Base-by-base conservation (phyloP, 768 basidiomycete species). In the Boletus rubroflammeus region DNA sequence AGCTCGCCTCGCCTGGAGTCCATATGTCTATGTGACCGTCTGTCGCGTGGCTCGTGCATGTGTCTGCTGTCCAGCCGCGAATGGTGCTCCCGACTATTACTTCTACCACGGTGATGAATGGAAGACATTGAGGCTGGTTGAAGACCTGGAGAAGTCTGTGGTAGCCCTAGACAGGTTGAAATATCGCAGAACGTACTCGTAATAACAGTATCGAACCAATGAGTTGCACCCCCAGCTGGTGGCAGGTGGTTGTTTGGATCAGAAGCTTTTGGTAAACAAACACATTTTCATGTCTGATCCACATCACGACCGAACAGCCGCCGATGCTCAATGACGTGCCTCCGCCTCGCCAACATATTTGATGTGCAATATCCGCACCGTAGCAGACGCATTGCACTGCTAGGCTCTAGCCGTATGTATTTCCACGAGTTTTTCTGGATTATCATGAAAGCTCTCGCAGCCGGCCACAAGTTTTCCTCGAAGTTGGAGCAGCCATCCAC, bases 211-310 rank as follows among this genome's bases (percentile, higher is more conserved):
- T 36, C 35, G 15, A 36, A 36, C 31, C 11, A 31, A 35, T 35
- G 31, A 36, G 39, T 7, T 50, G 29, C 14, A 36, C 17, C 49
- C 49, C 43, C 36, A 50, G 44, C 19, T 14, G 8, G 34, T 14
- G 8, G 34, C 41, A 39, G 32, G 38, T 28, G 55, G 40, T 65
- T 67, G 67, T 70, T 67, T 67, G 67, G 64, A 61, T 51, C 57
- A 26, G n/a, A 63, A 39, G 68, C 51, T 35, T 56, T 64, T 59
- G 61, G 53, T 39, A 67, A 67, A 67, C 68, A 70, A 67, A 41
- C 44, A 29, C 59, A 39, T 19, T 38, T 43, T 50, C 45, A 40
- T 50, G 21, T 51, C 15, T 32, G 47, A 66, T 52, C 62, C 64
- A 62, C 62, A 40, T 53, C 23, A 44, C 17, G 23, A 1, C 63